Conservation (phyloP, 805 yeast species). For the Clavispora phyllophila region DNA sequence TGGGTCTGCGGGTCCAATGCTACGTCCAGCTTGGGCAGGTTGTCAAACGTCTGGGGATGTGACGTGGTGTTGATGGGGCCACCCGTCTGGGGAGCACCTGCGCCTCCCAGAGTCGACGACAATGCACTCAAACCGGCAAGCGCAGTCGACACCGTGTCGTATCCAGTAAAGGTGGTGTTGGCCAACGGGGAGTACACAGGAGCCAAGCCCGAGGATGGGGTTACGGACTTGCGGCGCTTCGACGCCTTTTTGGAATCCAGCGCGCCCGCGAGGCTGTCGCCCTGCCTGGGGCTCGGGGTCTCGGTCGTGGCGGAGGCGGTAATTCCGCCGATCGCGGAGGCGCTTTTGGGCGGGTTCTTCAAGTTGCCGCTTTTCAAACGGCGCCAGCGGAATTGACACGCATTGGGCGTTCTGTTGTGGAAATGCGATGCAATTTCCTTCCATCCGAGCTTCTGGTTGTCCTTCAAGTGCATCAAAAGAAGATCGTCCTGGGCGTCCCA, state of each 20-base stretch:
- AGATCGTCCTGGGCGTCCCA: conserved; percentile 47
- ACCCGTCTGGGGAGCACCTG: background rate
- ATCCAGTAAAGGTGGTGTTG: conserved; percentile 35
- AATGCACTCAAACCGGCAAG: conserved; percentile 42
- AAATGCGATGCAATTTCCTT: conserved; percentile 79
- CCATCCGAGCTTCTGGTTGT: conserved; percentile 83
- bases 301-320: conserved; percentile 5
- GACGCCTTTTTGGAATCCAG: conserved; percentile 1
- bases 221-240: conserved; percentile 8
- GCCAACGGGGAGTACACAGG: conserved; percentile 32
- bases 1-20: conserved; percentile 29
- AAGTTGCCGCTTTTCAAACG: conserved; percentile 44
- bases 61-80: conserved; percentile 15
- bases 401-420: conserved; percentile 78
- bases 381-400: conserved; percentile 89
- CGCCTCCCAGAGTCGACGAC: conserved; percentile 20
- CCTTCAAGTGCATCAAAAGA: conserved; percentile 56
- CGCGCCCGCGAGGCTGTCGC: conserved; percentile 2
- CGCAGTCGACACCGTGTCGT: conserved; percentile 38
- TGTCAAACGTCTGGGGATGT: conserved; percentile 19
- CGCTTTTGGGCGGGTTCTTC: conserved; percentile 35
- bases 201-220: conserved; percentile 18
- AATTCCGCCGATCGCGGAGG: conserved; percentile 13
- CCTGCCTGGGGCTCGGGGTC: conserved; percentile 3
- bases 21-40: conserved; percentile 23